phyloP scores from a whole-genome alignment of 2,329 filamentous ascomycete species.

The Neopestalotiopsis sp. region DNA sequence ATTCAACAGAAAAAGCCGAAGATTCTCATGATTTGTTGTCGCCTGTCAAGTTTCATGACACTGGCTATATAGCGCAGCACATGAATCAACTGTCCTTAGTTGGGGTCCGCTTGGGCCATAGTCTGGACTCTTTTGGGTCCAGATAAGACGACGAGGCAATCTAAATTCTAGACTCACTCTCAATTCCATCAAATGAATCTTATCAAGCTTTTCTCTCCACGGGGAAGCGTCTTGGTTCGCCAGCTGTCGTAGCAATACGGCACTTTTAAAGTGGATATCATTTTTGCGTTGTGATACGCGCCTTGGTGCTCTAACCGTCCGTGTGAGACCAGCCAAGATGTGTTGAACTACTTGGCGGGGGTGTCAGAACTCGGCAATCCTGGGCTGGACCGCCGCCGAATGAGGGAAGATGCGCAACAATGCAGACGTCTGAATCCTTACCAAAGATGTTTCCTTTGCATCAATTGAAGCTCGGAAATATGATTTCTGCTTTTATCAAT shows the following conservation, averaged over 20 bases:
- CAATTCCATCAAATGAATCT: background rate
- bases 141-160: background rate
- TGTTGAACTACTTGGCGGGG: slow-evolving; percentile 13
- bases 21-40: background rate
- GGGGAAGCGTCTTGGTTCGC: slow-evolving; percentile 13
- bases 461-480: too few relatives aligned
- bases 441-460: too few relatives aligned
- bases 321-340: slow-evolving; percentile 17
- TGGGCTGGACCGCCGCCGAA: background rate
- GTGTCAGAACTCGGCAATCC: background rate
- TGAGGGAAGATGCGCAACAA: background rate
- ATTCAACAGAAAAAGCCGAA: background rate
- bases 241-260: background rate
- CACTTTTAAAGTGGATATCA: background rate
- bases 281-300: background rate
- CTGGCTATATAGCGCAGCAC: background rate
- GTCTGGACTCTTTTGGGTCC: background rate
- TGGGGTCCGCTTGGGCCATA: background rate
- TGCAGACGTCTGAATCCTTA: background rate
- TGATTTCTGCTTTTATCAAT: too few relatives aligned
- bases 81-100: background rate
- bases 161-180: background rate
- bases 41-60: background rate
- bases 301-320: background rate
- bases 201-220: slow-evolving; percentile 10